Evolutionary conservation across 192 early-diverging fungal species (phyloP).

Genomic region (Rhizophagus prolifer): DNA sequence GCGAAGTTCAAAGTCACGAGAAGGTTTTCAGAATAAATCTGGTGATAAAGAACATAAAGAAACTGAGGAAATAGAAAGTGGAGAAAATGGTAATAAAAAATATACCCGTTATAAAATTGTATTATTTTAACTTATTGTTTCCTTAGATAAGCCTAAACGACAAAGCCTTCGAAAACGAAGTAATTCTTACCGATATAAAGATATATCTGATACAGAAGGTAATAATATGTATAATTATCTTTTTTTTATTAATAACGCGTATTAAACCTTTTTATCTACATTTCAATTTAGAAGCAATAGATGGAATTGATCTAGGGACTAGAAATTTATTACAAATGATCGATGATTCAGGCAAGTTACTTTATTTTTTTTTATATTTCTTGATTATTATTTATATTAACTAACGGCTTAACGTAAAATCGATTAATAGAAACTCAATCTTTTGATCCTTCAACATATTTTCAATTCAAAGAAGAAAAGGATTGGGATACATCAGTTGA

Average conservation of each 20-base stretch:
- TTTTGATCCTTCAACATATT: conserved; percentile 20
- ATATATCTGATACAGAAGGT: not conserved
- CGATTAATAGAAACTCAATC: not conserved
- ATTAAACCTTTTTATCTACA: not conserved
- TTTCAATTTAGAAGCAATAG: not conserved
- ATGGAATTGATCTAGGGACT: conserved; percentile 1
- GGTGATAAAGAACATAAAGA: not conserved
- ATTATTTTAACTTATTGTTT: not conserved
- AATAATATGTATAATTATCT: not conserved
- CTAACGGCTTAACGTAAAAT: not conserved
- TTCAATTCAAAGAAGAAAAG: conserved; percentile 22
- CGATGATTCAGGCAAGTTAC: not conserved
- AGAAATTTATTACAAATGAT: conserved; percentile 7
- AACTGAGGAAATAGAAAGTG: not conserved
- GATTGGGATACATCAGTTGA: conserved; percentile 4
- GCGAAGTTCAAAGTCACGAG: not conserved
- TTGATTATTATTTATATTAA: not conserved
- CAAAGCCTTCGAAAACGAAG: not conserved
- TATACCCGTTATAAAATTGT: not conserved
- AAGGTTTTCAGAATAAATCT: not conserved
- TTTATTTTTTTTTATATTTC: not conserved
- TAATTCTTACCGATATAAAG: not conserved
- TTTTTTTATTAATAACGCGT: not conserved
- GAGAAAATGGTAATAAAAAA: not conserved
- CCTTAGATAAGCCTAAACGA: not conserved